phyloP scores from a whole-genome alignment of 768 basidiomycete species.

The Tubosaeta brunneosetosa region DNA sequence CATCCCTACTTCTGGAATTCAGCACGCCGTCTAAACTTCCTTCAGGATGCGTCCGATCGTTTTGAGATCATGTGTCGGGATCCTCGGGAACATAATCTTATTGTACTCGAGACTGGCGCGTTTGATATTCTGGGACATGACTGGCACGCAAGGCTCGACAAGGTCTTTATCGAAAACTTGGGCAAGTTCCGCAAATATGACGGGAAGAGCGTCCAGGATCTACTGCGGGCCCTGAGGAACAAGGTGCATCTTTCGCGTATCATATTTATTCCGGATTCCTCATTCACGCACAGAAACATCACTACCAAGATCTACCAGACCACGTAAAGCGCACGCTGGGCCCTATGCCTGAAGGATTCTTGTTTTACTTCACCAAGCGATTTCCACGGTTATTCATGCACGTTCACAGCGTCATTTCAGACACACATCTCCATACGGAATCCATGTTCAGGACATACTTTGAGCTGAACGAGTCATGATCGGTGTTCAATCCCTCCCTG shows the following conservation, averaged over 20 bases:
- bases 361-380: slow-evolving; percentile 90
- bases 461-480: slow-evolving; percentile 52
- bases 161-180: slow-evolving; percentile 86
- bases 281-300: slow-evolving; percentile 69
- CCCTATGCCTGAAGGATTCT: slow-evolving; percentile 86
- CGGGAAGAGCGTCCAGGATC: slow-evolving; percentile 83
- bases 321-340: slow-evolving; percentile 86
- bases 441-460: slow-evolving; percentile 92
- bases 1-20: slow-evolving; percentile 99
- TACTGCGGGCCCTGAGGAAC: slow-evolving; percentile 89
- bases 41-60: slow-evolving; percentile 96
- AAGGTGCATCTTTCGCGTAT: slow-evolving; percentile 55
- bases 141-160: slow-evolving; percentile 86
- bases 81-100: slow-evolving; percentile 71
- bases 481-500: background rate
- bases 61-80: slow-evolving; percentile 98
- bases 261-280: background rate
- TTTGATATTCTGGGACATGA: slow-evolving; percentile 76
- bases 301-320: slow-evolving; percentile 95
- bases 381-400: slow-evolving; percentile 90
- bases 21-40: slow-evolving; percentile 77
- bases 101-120: slow-evolving; percentile 71
- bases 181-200: slow-evolving; percentile 99
- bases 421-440: slow-evolving; percentile 70
- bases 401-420: slow-evolving; percentile 77